Evolutionary conservation across 805 yeast genomes (phyloP), one percentile per base, ranked within the genome.

Genomic region (Candida dajiaensis): DNA sequence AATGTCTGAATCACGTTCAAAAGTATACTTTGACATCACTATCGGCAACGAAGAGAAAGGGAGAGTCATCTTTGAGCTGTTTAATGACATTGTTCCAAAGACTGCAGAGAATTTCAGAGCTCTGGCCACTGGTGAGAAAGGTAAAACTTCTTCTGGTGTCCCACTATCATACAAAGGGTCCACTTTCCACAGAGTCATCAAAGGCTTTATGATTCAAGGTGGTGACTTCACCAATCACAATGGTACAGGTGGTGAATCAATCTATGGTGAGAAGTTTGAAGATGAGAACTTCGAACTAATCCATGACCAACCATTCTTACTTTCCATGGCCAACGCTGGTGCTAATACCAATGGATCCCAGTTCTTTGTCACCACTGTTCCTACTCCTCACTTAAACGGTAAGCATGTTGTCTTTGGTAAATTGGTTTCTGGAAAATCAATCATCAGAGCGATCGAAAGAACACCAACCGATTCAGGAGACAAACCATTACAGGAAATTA

Each of bases 281-380:
- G 99, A 92, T 64, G 99, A 92, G 66, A 85, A 84, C 66, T 92
- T 94, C 65, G 65, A 73, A 42, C 63, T 78, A 54, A 77, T 74
- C 51, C 98, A 92, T 63, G 89, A 82, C 53, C 76, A 76, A 59
- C 98, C 98, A 45, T 90, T 85, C 66, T 73, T 94, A 55, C 76
- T 92, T 56, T 87, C 96, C 8, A 94, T 92, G 98, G 98, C 99
- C 48, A 92, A 92, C 62, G 87, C 97, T 5, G 98, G 98, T 16
- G 89, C 96, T 49, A 81, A 83, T 65, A 92, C 98, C 42, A 94
- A 94, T 62, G 98, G 98, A 1, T 89, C 97, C 2, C 98, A 92
- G 68, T 94, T 89, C 59, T 92, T 92, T 66, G 81, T 92, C 58
- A 92, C 99, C 23, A 88, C 97, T 3, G 94, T 81, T 2, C 82